Conservation (phyloP, 1,139 yeast species). For the Suhomyces atakaporum region DNA sequence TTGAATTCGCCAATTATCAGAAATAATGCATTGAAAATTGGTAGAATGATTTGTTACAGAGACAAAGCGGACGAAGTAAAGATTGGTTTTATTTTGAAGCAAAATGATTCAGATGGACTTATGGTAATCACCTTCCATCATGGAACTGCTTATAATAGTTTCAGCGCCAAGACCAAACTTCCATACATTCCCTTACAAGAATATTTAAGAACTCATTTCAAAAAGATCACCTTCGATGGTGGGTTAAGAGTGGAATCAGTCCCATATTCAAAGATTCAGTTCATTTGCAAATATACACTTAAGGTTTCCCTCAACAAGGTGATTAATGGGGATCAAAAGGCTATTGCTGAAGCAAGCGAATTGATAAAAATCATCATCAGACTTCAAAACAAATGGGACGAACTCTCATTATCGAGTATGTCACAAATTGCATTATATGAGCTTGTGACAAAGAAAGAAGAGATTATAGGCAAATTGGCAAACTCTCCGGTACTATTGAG, state of each 20-base stretch:
- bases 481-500: constrained; percentile 32
- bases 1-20: constrained; percentile 49
- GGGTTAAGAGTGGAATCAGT: constrained; percentile 45
- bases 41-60: constrained; percentile 63
- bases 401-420: constrained; percentile 42
- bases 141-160: constrained; percentile 39
- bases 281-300: constrained; percentile 49
- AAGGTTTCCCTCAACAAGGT: constrained; percentile 45
- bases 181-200: constrained; percentile 53
- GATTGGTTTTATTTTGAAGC: constrained; percentile 57
- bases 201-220: constrained; percentile 31
- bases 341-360: constrained; percentile 41
- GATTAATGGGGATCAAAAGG: constrained; percentile 44
- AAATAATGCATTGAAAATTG: constrained; percentile 48
- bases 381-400: constrained; percentile 50
- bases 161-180: constrained; percentile 31
- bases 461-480: constrained; percentile 37
- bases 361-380: constrained; percentile 43
- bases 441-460: constrained; percentile 45
- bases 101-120: constrained; percentile 32
- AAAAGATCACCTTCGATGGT: constrained; percentile 34
- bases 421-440: constrained; percentile 58
- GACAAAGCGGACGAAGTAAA: constrained; percentile 43
- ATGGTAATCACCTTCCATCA: constrained; percentile 48
- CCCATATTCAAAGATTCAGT: constrained; percentile 49